Conservation (phyloP, 2,329 filamentous ascomycete species). For the Exophiala spinifera region DNA sequence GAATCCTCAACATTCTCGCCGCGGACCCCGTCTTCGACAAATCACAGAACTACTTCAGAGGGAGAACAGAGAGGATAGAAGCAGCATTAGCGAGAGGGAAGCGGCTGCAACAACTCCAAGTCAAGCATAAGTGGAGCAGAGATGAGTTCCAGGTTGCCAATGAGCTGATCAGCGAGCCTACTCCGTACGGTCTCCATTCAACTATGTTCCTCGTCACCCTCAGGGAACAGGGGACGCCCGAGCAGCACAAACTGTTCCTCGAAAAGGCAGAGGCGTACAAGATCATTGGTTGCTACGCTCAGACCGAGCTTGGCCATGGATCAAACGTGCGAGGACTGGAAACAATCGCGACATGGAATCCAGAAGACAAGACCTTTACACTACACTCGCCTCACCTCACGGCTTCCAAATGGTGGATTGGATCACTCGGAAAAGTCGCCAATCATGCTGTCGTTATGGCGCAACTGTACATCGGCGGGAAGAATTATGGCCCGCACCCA, state of each 20-base stretch:
- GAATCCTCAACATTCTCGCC: slow-evolving; percentile 63
- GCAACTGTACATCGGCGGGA: slow-evolving; percentile 67
- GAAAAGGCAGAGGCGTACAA: slow-evolving; percentile 66
- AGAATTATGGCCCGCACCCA: slow-evolving; percentile 69
- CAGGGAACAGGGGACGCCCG: slow-evolving; percentile 66
- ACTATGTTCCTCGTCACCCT: slow-evolving; percentile 69
- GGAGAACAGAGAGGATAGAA: slow-evolving; percentile 66
- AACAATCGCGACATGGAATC: slow-evolving; percentile 71
- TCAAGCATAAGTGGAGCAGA: slow-evolving; percentile 63
- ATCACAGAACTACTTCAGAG: slow-evolving; percentile 71
- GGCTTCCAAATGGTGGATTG: slow-evolving; percentile 82
- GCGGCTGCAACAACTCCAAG: slow-evolving; percentile 63
- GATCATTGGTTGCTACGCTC: slow-evolving; percentile 74
- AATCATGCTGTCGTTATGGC: slow-evolving; percentile 79
- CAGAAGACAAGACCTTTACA: slow-evolving; percentile 69
- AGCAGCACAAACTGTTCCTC: slow-evolving; percentile 71
- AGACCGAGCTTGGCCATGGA: slow-evolving; percentile 76
- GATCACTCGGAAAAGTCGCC: slow-evolving; percentile 70
- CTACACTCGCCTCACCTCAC: slow-evolving; percentile 72
- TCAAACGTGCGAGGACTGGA: slow-evolving; percentile 72
- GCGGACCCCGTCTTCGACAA: slow-evolving; percentile 72
- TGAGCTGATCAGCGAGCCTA: slow-evolving; percentile 69
- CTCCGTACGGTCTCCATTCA: slow-evolving; percentile 70
- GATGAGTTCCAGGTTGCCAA: slow-evolving; percentile 65
- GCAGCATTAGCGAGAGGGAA: slow-evolving; percentile 68